Percentiles rank a stretch among this genome's conserved stretches.
Conservation (phyloP, 805 yeast genomes). For the Metschnikowia reukaufii region DNA sequence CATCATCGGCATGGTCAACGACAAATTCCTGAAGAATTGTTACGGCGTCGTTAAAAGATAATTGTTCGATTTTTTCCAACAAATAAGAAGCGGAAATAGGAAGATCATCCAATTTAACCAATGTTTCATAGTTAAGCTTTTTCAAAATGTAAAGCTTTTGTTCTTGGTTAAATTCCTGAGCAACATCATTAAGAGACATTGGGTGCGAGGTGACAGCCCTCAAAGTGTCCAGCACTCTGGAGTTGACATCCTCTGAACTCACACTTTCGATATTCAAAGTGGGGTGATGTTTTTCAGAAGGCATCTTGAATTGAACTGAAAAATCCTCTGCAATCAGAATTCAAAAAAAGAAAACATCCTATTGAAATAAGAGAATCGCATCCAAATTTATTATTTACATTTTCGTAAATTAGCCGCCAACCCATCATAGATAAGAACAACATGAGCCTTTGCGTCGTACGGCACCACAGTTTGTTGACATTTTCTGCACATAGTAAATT, state of each 20-base stretch:
- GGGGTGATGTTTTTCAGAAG: neutral
- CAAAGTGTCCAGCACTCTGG: slow-evolving; percentile 10
- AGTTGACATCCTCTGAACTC: neutral
- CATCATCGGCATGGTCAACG: slow-evolving; percentile 4
- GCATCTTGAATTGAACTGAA: neutral
- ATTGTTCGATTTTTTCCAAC: slow-evolving; percentile 4
- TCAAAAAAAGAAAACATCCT: neutral
- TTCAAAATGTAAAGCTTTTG: slow-evolving; percentile 31
- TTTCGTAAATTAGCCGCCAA: slow-evolving; percentile 24
- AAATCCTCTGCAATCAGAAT: too few species aligned
- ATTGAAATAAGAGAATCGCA: too few species aligned
- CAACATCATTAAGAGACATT: slow-evolving; percentile 27
- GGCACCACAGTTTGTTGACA: too few species aligned
- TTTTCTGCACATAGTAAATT: too few species aligned
- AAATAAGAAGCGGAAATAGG: slow-evolving; percentile 28
- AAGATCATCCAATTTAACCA: slow-evolving; percentile 30
- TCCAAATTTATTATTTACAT: too few species aligned
- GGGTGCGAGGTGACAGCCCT: slow-evolving; percentile 26
- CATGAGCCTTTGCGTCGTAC: neutral
- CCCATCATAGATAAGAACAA: slow-evolving; percentile 31
- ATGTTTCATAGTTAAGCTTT: slow-evolving; percentile 27
- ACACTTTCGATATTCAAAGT: neutral
- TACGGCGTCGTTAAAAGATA: slow-evolving; percentile 2
- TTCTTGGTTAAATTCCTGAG: slow-evolving; percentile 22
- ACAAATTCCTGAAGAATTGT: slow-evolving; percentile 1